Evolutionary conservation across 116 monocot genomes (phyloP), one percentile per base, ranked within the genome.

Genomic region (Trichopus zeylanicus): DNA sequence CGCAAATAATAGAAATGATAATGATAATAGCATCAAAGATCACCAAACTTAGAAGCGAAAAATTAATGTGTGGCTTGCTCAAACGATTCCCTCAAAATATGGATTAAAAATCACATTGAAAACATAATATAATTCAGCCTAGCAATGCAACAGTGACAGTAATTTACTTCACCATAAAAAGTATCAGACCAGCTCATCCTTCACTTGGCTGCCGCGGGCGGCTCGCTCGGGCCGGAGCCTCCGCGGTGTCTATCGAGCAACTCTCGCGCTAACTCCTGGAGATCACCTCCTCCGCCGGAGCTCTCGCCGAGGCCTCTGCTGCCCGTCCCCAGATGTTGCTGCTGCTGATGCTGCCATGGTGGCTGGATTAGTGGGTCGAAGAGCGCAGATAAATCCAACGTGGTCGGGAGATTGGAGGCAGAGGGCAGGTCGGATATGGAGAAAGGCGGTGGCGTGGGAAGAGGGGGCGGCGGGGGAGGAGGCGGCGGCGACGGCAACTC

Each of bases 221-320:
- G 3, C 2, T 37, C 13, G 13, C 26, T 42, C 8, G 59, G 33
- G 4, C 48, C 31, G 9, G 59, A 29, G 26, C 67, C 56, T 7
- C 75, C 75, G 26, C 83, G 57, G 32, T 42, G 42, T 3, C 42
- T 42, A 42, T 83, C 74, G 21, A 87, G 68, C 18, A 87, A 73
- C 52, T 81, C 84, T 47, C 81, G 67, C 9, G 92, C 87, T 31
- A 92, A 64, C 7, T 65, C 81, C 34, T 87, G 92, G 15, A 87
- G 76, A 33, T 84, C 92, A 15, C 78, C 92, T 0, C 78, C 61
- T 8, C 66, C 75, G 10, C 64, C 19, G 10, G 60, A 48, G 21
- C 46, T 58, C 29, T 59, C 78, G 12, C 15, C 48, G 5, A 64
- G 13, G 73, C 51, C 46, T 20, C 68, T 53, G 13, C 18, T 26